Base-by-base conservation (phyloP, 2,329 filamentous ascomycete species). In the Claviceps pazoutovae region DNA sequence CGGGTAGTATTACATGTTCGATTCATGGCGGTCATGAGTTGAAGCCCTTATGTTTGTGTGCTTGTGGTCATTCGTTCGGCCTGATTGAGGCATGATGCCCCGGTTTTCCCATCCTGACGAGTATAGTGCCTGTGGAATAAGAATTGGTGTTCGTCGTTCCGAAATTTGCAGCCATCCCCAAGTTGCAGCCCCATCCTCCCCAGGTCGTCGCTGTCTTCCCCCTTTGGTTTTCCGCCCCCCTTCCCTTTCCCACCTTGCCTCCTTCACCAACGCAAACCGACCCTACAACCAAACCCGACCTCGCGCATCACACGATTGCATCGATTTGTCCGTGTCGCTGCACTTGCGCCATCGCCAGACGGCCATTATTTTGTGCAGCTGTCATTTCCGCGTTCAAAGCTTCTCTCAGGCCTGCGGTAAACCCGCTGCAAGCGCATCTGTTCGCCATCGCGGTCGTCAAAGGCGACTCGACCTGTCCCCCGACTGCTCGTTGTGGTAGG, bases 291-390 rank as follows among this genome's bases (percentile, higher is more conserved):
- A 61, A 60, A 57, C 52, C 49, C 51, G 56, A 55, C 54, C 52
- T 64, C 59, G 61, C 55, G 48, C 54, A 46, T 55, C 49, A 52
- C 52, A 57, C 46, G 37, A 59, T 58, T 61, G 57, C 71, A 74
- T 75, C 71, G 63, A 68, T 67, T 64, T 60, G 58, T 56, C 64
- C 64, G 64, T 60, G 52, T 63, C 63, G 57, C 57, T 50, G 51
- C 57, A 59, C 60, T 62, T 52, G 56, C 61, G 57, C 56, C 65
- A 69, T 70, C 66, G 53, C 55, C 56, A 68, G 67, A 70, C 56
- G 46, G 53, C 47, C 57, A 58, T 62, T 61, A 65, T 68, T 66
- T 56, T 63, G 61, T 66, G 62, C 64, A 53, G 53, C 61, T 52
- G 52, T 56, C 51, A 56, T 55, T 50, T 56, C 62, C 61, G 63